phyloP scores from a whole-genome alignment of 768 basidiomycete species.

The Leccinum subgranulosum region DNA sequence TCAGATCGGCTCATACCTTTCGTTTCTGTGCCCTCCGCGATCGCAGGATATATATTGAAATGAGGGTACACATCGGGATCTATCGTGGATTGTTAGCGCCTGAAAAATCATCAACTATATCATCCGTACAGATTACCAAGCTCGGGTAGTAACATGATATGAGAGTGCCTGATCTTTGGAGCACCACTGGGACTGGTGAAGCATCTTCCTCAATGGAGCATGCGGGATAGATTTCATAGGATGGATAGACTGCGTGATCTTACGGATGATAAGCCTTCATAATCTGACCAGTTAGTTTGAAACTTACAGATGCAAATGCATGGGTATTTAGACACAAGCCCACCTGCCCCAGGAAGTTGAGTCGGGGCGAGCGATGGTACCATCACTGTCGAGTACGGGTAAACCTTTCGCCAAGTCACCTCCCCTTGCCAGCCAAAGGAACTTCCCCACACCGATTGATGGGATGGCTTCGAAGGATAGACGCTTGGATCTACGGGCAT shows the following conservation, averaged over 20 bases:
- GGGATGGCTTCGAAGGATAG: conserved; percentile 22
- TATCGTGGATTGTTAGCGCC: conserved; percentile 14
- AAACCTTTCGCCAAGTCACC: conserved; percentile 15
- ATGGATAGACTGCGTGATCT: conserved; percentile 43
- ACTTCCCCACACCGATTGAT: conserved; percentile 8
- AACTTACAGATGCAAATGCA: conserved; percentile 20
- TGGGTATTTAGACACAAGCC: conserved; percentile 12
- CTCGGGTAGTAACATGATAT: conserved; percentile 33
- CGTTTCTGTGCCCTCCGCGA: background rate
- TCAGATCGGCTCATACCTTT: background rate
- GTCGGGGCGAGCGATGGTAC: background rate
- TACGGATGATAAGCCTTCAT: conserved; percentile 3
- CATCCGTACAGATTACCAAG: conserved; percentile 35
- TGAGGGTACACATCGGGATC: conserved; percentile 42
- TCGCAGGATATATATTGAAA: conserved; percentile 38
- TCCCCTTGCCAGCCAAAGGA: conserved; percentile 21
- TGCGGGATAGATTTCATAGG: conserved; percentile 40
- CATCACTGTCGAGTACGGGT: conserved; percentile 11
- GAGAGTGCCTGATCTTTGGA: background rate
- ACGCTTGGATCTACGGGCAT: conserved; percentile 32
- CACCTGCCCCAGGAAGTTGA: conserved; percentile 9
- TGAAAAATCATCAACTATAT: background rate
- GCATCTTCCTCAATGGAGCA: conserved; percentile 1
- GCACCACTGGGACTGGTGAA: background rate
- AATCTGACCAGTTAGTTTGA: background rate